Evolutionary conservation across 1,139 yeast genomes (phyloP).

Genomic region (Saccharomyces hybrid): DNA sequence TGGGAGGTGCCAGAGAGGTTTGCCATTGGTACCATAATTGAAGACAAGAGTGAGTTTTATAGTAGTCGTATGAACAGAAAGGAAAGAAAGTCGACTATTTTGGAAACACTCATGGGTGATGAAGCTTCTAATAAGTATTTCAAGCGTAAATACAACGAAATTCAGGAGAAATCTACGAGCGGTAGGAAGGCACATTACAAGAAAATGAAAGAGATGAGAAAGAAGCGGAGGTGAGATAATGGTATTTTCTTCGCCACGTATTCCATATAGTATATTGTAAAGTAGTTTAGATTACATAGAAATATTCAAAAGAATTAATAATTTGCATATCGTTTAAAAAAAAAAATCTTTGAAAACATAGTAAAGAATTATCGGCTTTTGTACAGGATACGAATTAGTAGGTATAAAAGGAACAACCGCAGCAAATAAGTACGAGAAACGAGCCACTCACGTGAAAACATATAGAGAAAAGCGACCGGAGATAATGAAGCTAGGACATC

Average conservation of each 20-base stretch:
- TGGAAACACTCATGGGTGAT: constrained; percentile 76
- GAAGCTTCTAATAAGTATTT: constrained; percentile 65
- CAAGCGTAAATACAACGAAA: constrained; percentile 74
- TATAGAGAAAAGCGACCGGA: not conserved
- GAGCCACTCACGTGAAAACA: not conserved
- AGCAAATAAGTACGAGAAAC: not conserved
- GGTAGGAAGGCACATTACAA: constrained; percentile 68
- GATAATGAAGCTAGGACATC: not conserved
- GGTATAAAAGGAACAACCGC: not conserved
- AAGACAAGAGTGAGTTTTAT: constrained; percentile 72
- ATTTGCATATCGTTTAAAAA: not conserved
- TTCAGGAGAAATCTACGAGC: constrained; percentile 64
- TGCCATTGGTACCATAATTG: constrained; percentile 82
- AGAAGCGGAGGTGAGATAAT: constrained; percentile 3
- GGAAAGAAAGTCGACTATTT: constrained; percentile 68
- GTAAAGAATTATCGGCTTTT: not conserved
- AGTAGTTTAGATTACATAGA: not conserved
- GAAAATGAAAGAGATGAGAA: constrained; percentile 44
- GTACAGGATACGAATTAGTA: not conserved
- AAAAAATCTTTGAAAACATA: not conserved
- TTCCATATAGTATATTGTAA: not conserved
- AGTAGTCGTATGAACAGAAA: constrained; percentile 61
- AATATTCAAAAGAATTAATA: not conserved
- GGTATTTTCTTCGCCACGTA: not conserved
- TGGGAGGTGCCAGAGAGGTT: constrained; percentile 77